phyloP scores from a whole-genome alignment of 352 stramenopile genomes.

The Pythium aphanidermatum region DNA sequence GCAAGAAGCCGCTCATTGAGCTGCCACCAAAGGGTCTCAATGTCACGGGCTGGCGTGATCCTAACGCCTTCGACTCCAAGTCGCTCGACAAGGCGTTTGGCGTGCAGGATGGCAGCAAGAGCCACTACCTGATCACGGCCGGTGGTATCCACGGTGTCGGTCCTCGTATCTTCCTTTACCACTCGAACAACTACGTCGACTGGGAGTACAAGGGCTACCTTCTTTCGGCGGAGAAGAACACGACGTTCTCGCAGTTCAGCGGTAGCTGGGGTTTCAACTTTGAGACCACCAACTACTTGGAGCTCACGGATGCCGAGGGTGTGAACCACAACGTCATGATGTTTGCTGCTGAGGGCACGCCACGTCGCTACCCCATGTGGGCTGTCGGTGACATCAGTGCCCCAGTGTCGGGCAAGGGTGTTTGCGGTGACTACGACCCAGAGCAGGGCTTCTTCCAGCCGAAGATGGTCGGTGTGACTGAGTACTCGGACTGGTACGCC shows the following conservation, averaged over 20 bases:
- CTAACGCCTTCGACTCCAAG: slow-evolving; percentile 51
- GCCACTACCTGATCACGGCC: slow-evolving; percentile 53
- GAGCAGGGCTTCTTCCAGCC: slow-evolving; percentile 37
- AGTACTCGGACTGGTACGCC: slow-evolving; percentile 64
- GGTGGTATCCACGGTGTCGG: slow-evolving; percentile 46
- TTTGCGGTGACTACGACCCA: slow-evolving; percentile 15
- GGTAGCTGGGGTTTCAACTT: slow-evolving; percentile 61
- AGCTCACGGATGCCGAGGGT: slow-evolving; percentile 49
- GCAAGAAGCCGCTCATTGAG: slow-evolving; percentile 39
- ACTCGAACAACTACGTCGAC: slow-evolving; percentile 48
- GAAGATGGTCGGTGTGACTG: slow-evolving; percentile 52
- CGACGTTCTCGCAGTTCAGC: slow-evolving; percentile 51
- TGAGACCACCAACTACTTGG: slow-evolving; percentile 58
- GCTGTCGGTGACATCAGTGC: slow-evolving; percentile 30
- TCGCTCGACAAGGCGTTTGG: slow-evolving; percentile 38
- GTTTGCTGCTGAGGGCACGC: slow-evolving; percentile 44
- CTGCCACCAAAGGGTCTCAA: slow-evolving; percentile 38
- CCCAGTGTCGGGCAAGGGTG: slow-evolving; percentile 10
- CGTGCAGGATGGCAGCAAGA: slow-evolving; percentile 19
- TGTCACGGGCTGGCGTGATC: slow-evolving; percentile 62
- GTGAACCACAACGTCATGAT: slow-evolving; percentile 59
- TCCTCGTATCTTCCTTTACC: slow-evolving; percentile 60
- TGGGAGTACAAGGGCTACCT: slow-evolving; percentile 66
- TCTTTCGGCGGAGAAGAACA: slow-evolving; percentile 52
- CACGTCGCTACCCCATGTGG: slow-evolving; percentile 59